Base-by-base conservation (phyloP, 2,329 filamentous ascomycete species). In the Trichoderma aggressivum region DNA sequence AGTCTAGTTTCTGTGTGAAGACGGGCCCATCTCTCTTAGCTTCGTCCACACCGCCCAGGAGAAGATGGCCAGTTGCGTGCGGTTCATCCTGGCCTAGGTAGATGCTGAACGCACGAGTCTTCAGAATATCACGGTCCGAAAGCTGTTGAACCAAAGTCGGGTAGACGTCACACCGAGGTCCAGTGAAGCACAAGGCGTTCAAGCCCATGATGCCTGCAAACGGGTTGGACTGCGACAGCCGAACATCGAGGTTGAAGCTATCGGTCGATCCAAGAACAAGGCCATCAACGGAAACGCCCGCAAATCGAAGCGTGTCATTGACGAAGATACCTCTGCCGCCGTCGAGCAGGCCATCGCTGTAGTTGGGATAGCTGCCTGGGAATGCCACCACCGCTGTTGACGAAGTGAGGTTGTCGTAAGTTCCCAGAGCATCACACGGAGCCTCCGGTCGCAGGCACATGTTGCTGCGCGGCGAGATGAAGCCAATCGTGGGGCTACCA, bases 21-120 rank as follows among this genome's bases (percentile, higher is more conserved):
- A 58, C 47, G 7, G 32, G 64, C 3, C 53, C 53, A 7, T 58
- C 64, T 6, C 34, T 53, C 34, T 67, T 67, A 16, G 53, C 64
- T 11, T 43, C 34, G 7, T 67, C 64, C 12, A 67, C 50, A 16
- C 64, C 64, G 18, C 64, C 64, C 8, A 67, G 10, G 16, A 67
- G 64, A 39, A 67, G 32, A 67, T 67, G 47, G 53, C 64, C 64
- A 26, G 26, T 16, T 3, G 64, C 64, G 34, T 43, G 16, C 7
- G 64, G 53, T 3, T 67, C 53, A 14, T 67, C 64, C n/a, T 24
- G 50, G 16, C 50, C 64, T 6, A 67, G 18, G 21, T 58, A 67
- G 30, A 67, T 58, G 50, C 64, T 67, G 7, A 67, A 67, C 11
- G 64, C 64, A 30, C 64, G 64, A 28, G 64, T 67, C 24, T 58